Base-by-base conservation (phyloP, 331 rosid species). In the Acacia concinna region DNA sequence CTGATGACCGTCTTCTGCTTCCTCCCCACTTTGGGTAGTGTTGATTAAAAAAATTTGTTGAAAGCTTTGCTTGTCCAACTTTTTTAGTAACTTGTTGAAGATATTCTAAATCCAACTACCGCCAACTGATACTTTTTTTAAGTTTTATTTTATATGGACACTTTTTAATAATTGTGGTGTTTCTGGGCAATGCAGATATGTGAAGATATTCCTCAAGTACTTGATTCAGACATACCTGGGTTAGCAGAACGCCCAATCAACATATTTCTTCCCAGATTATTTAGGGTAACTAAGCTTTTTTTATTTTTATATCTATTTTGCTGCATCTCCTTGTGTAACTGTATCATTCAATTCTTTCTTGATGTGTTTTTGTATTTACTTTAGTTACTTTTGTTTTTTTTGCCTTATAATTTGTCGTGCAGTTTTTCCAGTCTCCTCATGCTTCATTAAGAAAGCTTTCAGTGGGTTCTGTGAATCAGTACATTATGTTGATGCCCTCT, bases 351-450 rank as follows among this genome's bases (percentile, higher is more conserved):
- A 68, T 34, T 47, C 1, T 67, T 43, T 63, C 71, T 72, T 28
- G 40, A 27, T 27, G 74, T 27, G 38, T 70, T 27, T 28, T 20
- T 69, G 8, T 69, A 27, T 14, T n/a, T 44, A 44, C 5, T 3
- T 44, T 44, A 0, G 11, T 25, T 44, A 27, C 23, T 1, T 70
- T 70, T 43, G 44, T 5, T 69, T 7, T 9, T 76, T 37, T 8
- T n/a, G n/a, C n/a, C n/a, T n/a, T n/a, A n/a, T n/a, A 40, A 44
- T 68, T 71, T 78, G 52, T 27, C 60, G 69, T 60, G 34, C 97
- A 96, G 99, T 86, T 93, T 76, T 96, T 96, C 84, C 97, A 91
- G 79, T 96, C 99, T 18, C 97, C 97, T 25, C 99, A 96, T 86
- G 78, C 90, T 57, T 87, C 97, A 35, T 82, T 96, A 72, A 87